phyloP scores from a whole-genome alignment of 805 yeast genomes.

The Wickerhamiella azyma region DNA sequence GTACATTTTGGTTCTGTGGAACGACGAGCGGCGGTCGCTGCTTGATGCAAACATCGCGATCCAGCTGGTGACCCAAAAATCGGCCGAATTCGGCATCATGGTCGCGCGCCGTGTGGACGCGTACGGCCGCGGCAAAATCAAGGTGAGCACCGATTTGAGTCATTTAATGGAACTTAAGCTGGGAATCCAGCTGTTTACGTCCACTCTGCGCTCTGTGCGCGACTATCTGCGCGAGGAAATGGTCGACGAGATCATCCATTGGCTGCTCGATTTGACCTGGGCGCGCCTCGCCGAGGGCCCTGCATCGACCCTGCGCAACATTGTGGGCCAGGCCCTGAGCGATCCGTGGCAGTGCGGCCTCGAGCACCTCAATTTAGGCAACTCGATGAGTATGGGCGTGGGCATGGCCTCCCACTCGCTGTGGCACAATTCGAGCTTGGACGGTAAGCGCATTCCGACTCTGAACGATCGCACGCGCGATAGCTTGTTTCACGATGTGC shows the following conservation, averaged over 20 bases:
- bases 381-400: conserved; percentile 1
- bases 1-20: conserved; percentile 51
- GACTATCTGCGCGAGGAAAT: conserved; percentile 70
- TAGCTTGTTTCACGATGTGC: background rate
- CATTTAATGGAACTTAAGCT: conserved; percentile 41
- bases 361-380: background rate
- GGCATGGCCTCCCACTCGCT: background rate
- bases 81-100: conserved; percentile 55
- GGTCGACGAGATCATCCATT: conserved; percentile 55
- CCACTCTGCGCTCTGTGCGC: conserved; percentile 47
- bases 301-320: conserved; percentile 34
- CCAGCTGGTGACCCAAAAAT: conserved; percentile 48
- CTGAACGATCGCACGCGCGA: background rate
- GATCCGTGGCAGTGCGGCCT: conserved; percentile 48
- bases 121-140: conserved; percentile 57
- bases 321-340: conserved; percentile 43
- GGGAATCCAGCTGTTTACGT: conserved; percentile 41
- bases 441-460: conserved; percentile 3
- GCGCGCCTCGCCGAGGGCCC: conserved; percentile 32
- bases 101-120: conserved; percentile 48
- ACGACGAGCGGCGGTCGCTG: conserved; percentile 66
- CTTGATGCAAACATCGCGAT: conserved; percentile 60
- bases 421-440: conserved; percentile 4
- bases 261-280: conserved; percentile 48
- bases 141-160: conserved; percentile 39